Percentiles rank a stretch among this genome's conserved stretches.
These are phyloP conservation scores for Boletus rufocinnamomeus DNA, from an alignment of 768 basidiomycete species.

Conservation along the genomic window DNA sequence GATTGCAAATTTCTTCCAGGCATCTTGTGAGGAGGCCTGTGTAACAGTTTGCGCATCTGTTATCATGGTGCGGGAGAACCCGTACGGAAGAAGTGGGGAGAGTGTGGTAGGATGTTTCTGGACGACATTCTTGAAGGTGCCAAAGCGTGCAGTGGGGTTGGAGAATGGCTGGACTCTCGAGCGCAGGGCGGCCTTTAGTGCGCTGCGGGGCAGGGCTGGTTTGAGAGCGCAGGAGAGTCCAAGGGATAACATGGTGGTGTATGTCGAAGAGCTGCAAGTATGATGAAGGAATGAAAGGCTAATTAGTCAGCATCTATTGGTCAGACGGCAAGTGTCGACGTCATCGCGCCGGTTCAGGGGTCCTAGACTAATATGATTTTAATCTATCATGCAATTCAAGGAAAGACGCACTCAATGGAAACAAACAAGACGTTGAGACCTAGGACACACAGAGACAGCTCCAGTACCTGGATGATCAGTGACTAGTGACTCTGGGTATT, in stretches of 20 bases:
- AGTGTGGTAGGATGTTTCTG: slow-evolving; percentile 31
- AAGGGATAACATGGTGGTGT: slow-evolving; percentile 22
- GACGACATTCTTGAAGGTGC: slow-evolving; percentile 27
- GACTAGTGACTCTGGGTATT: too few species aligned
- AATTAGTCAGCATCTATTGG: slow-evolving; percentile 18
- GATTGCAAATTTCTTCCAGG: slow-evolving; percentile 52
- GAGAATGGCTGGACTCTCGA: slow-evolving; percentile 23
- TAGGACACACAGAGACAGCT: too few species aligned
- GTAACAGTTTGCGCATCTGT: slow-evolving; percentile 46
- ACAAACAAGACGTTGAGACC: too few species aligned
- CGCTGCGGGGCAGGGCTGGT: slow-evolving; percentile 21
- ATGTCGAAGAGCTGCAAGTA: background rate
- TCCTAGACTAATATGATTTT: too few species aligned
- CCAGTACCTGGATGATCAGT: too few species aligned
- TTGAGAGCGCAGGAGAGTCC: slow-evolving; percentile 2
- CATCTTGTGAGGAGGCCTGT: slow-evolving; percentile 40
- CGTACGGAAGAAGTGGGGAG: slow-evolving; percentile 26
- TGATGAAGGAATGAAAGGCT: background rate
- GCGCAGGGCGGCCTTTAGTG: slow-evolving; percentile 26
- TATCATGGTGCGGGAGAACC: slow-evolving; percentile 47
- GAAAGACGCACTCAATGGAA: too few species aligned
- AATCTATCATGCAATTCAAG: too few species aligned
- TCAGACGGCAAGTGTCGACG: slow-evolving; percentile 9
- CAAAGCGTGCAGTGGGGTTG: slow-evolving; percentile 18
- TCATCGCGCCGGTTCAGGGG: slow-evolving; percentile 9